Percentiles rank a stretch among this genome's conserved stretches.
Evolutionary conservation across 441 rosid species (phyloP).

Genomic region (Brassica hybrid): DNA sequence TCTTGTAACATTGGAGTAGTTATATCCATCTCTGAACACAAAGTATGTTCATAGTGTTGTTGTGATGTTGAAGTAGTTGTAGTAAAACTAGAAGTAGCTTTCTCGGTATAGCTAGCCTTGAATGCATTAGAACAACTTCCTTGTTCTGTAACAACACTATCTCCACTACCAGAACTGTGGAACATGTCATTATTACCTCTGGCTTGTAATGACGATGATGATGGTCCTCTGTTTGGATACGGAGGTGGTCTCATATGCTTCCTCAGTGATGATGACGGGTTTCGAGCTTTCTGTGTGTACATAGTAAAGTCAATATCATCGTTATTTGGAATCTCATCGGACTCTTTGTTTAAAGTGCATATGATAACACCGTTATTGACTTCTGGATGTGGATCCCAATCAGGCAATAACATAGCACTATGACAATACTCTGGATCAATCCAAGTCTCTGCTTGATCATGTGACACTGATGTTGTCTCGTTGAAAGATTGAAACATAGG

Average conservation of each 20-base stretch:
- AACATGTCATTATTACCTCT: not conserved
- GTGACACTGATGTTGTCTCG: slow-evolving; percentile 6
- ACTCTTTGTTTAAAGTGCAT: slow-evolving; percentile 1
- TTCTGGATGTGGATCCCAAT: slow-evolving; percentile 34
- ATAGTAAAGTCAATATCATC: not conserved
- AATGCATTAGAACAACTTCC: slow-evolving; percentile 11
- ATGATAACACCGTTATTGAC: slow-evolving; percentile 25
- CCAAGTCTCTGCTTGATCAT: slow-evolving; percentile 12
- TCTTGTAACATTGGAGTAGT: slow-evolving; percentile 34
- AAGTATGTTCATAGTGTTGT: not conserved
- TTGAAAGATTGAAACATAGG: slow-evolving; percentile 17
- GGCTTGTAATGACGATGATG: not conserved
- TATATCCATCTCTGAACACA: slow-evolving; percentile 1
- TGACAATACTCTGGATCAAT: not conserved
- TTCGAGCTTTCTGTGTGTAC: slow-evolving; percentile 3
- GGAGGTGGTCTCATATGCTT: slow-evolving; percentile 31
- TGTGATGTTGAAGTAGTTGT: slow-evolving; percentile 6
- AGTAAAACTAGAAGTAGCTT: not conserved
- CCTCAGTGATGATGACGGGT: slow-evolving; percentile 5
- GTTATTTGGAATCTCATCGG: slow-evolving; percentile 27
- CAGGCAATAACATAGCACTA: not conserved
- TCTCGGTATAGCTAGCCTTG: slow-evolving; percentile 14
- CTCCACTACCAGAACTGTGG: slow-evolving; percentile 1
- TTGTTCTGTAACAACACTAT: not conserved
- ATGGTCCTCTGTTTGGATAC: not conserved